These are phyloP conservation scores for Colletotrichum musicola DNA, from an alignment of 2,329 filamentous ascomycete species.

Conservation along the genomic window DNA sequence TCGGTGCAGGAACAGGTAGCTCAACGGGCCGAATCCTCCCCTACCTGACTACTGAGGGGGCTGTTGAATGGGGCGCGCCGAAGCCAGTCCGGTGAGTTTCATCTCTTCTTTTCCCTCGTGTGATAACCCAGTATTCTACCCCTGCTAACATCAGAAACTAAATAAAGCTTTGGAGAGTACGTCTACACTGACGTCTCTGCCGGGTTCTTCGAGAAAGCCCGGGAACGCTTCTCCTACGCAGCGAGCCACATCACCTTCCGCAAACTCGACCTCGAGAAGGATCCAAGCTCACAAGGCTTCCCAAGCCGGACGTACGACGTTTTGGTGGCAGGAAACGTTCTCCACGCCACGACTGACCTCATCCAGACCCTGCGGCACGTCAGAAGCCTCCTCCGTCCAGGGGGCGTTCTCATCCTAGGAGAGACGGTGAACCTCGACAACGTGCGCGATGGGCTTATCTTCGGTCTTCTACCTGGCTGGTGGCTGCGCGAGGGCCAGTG, in stretches of 20 bases:
- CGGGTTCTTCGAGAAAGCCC: constrained; percentile 54
- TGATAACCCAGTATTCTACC: not conserved
- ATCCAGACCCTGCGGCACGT: constrained; percentile 40
- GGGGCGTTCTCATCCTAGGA: constrained; percentile 44
- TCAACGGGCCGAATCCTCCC: constrained; percentile 52
- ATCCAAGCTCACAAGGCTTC: constrained; percentile 49
- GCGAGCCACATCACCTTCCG: constrained; percentile 39
- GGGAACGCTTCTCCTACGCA: constrained; percentile 44
- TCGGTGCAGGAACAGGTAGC: constrained; percentile 55
- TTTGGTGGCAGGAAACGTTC: constrained; percentile 48
- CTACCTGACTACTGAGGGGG: constrained; percentile 41
- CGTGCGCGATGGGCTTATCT: constrained; percentile 41
- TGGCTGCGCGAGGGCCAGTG: constrained; percentile 45
- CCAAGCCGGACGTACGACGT: constrained; percentile 48
- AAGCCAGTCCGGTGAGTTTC: not conserved
- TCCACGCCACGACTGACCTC: constrained; percentile 47
- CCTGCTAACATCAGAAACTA: not conserved
- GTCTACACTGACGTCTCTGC: constrained; percentile 60
- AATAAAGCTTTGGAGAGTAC: constrained; percentile 45
- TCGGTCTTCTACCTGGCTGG: constrained; percentile 52
- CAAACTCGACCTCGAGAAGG: constrained; percentile 48
- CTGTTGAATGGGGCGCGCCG: not conserved
- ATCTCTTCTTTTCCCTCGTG: no score
- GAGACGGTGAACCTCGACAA: constrained; percentile 40
- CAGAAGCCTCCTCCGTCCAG: constrained; percentile 43